phyloP scores from a whole-genome alignment of 805 yeast genomes.

The Nakazawaea holstii region DNA sequence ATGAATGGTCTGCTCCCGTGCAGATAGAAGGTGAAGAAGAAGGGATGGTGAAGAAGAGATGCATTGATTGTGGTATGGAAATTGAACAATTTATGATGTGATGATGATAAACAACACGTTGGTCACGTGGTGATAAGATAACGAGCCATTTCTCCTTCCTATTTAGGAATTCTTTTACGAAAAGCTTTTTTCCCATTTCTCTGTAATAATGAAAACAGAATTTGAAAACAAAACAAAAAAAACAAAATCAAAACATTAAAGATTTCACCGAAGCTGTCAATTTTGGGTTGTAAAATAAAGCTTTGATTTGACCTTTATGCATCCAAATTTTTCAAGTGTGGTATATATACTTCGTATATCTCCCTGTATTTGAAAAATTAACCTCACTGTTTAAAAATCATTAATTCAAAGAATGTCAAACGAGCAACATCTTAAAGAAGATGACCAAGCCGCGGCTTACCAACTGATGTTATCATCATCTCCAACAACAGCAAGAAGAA shows the following conservation, averaged over 20 bases:
- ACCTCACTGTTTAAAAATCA: background rate
- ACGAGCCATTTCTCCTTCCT: background rate
- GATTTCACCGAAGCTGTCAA: background rate
- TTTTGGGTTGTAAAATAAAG: no score
- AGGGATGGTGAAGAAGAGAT: slow-evolving; percentile 48
- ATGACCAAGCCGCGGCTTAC: slow-evolving; percentile 1
- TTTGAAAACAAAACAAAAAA: background rate
- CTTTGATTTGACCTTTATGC: no score
- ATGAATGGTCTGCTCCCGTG: slow-evolving; percentile 63
- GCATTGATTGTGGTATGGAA: slow-evolving; percentile 79
- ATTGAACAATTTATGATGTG: slow-evolving; percentile 64
- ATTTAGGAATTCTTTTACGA: background rate
- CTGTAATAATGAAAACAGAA: background rate
- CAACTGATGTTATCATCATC: slow-evolving; percentile 8
- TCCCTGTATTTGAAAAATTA: background rate
- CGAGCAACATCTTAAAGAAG: background rate
- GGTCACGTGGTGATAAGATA: background rate
- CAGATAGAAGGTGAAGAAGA: slow-evolving; percentile 30
- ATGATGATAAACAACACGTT: background rate
- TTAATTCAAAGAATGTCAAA: background rate
- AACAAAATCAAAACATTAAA: no score
- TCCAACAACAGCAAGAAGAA: slow-evolving; percentile 10
- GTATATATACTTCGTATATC: no score
- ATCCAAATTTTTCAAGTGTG: no score
- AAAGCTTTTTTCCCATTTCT: no score